These are phyloP conservation scores for Leccinum pellstonianum DNA, from an alignment of 768 basidiomycete species.

Conservation along the genomic window DNA sequence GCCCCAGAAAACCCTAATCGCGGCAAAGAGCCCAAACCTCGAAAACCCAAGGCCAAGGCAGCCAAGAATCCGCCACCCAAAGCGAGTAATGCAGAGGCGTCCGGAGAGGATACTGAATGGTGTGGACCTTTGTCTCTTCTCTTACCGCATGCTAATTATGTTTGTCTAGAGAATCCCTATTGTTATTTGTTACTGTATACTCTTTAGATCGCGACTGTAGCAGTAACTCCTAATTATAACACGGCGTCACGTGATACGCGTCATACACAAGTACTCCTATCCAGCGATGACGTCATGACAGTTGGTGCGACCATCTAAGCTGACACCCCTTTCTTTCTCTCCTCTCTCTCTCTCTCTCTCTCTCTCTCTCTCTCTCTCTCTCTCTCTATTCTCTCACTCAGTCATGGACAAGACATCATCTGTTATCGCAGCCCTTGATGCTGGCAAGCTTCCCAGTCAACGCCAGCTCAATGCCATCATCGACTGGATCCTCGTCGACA, in stretches of 20 bases:
- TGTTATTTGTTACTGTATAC: constrained; percentile 7
- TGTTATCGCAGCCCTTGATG: constrained; percentile 63
- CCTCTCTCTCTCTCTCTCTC: background rate
- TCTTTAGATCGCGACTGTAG: background rate
- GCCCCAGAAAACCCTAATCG: constrained; percentile 65
- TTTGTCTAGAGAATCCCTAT: background rate
- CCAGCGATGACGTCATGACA: background rate
- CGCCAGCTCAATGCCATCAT: constrained; percentile 53
- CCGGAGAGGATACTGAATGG: constrained; percentile 26
- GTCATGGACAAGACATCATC: constrained; percentile 66
- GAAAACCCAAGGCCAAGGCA: constrained; percentile 40
- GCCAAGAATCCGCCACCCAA: constrained; percentile 19
- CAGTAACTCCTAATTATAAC: background rate
- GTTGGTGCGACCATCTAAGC: background rate
- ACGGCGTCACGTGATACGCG: constrained; percentile 19
- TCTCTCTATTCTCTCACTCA: background rate
- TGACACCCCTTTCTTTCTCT: background rate
- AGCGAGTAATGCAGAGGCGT: constrained; percentile 24
- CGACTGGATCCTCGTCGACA: constrained; percentile 52
- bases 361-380: background rate
- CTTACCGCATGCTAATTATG: background rate
- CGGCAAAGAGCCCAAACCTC: constrained; percentile 49
- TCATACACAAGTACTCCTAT: constrained; percentile 20
- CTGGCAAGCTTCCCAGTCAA: constrained; percentile 68
- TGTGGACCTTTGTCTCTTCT: background rate